A percentile compares a stretch with the other conserved stretches of the same genome.
Conservation (phyloP, 306 rosid species). For the Cyclanthera cordifolia region DNA sequence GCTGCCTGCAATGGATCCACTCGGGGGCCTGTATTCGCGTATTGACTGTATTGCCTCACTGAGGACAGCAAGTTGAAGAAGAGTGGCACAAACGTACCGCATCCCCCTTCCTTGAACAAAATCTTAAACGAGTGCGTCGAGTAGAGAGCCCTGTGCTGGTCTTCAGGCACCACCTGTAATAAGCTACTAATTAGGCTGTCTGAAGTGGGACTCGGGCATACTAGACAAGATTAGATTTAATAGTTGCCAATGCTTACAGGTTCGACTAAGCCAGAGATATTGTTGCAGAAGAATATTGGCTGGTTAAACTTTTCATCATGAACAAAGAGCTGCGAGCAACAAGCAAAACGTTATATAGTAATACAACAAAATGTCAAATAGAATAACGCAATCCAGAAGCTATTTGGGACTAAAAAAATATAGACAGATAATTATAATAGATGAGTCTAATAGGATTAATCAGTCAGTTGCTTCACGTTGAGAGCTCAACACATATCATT, state of each 20-base stretch:
- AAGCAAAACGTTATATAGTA: not conserved
- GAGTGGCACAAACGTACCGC: constrained; percentile 91
- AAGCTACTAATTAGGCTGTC: not conserved
- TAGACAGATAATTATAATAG: too few species aligned
- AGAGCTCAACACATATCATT: not conserved
- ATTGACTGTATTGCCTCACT: constrained; percentile 69
- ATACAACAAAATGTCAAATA: not conserved
- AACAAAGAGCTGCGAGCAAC: constrained; percentile 57
- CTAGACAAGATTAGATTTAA: constrained; percentile 5
- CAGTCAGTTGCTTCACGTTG: not conserved
- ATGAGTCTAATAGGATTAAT: not conserved
- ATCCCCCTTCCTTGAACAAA: constrained; percentile 94
- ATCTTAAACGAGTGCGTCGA: constrained; percentile 80
- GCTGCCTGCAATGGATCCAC: constrained; percentile 85
- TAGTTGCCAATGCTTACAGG: constrained; percentile 48
- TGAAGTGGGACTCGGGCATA: not conserved
- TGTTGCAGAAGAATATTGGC: constrained; percentile 94
- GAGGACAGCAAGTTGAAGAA: constrained; percentile 81
- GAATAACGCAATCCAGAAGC: not conserved
- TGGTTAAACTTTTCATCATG: constrained; percentile 84
- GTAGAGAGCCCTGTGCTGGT: constrained; percentile 63
- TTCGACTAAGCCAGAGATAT: constrained; percentile 81
- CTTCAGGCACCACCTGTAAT: constrained; percentile 70
- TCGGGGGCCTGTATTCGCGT: constrained; percentile 27
- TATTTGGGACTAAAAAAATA: too few species aligned